Evolutionary conservation across 257 asterid genomes (phyloP), one percentile per base, ranked within the genome.

Genomic region (Penstemon eatonii): DNA sequence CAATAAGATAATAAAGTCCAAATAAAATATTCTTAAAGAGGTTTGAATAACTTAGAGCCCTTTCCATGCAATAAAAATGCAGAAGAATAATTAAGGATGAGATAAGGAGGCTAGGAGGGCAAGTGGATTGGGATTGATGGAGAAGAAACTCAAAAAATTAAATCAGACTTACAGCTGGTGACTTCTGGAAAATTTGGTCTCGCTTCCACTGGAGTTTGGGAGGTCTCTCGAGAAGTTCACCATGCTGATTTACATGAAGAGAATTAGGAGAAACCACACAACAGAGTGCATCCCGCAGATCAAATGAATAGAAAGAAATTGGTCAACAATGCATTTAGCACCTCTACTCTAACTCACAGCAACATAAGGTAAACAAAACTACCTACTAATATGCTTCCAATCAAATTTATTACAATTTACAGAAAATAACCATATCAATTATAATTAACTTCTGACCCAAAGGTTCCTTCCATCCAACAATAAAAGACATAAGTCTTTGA

Each of bases 181-280:
- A 63, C 86, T 85, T 88, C 56, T 90, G 99, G 73, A 80, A 76
- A 79, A 93, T 81, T 57, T 80, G 71, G 56, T 88, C 99, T 59
- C 96, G 97, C 80, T 79, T 90, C 82, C 89, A 89, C 65, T 79
- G 37, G 72, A 93, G 89, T 53, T 90, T 95, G 7, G 99, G 99
- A 61, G 99, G 99, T 81, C 92, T 88, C 86, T 84, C 96, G 55
- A 86, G 84, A 76, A 93, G 90, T 76, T 75, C 83, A 69, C 80
- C 73, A 64, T 93, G 99, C 99, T 93, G 95, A 67, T 72, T 57
- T 49, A 76, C 62, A 66, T 59, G 61, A 73, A 75, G 69, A 63
- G 38, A 33, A 61, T 74, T 53, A 58, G 50, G 62, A 66, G 53
- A 63, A 63, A 66, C 58, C 6, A 52, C 58, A 18, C 41, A 60